Evolutionary conservation across 805 yeast species (phyloP).

Genomic region (Suhomyces prunicola): DNA sequence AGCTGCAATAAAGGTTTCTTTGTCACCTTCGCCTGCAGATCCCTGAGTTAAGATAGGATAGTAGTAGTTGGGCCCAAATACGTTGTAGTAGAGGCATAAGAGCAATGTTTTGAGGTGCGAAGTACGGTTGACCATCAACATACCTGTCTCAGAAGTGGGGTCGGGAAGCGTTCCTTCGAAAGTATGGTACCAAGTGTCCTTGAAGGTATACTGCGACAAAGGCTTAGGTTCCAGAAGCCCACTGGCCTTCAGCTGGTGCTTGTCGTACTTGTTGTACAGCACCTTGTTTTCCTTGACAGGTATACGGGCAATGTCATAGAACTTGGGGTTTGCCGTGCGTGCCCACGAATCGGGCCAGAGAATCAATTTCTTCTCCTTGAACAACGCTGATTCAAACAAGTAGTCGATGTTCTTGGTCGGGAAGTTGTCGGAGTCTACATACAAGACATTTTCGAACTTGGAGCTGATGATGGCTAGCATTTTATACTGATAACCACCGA

Average conservation of each 20-base stretch:
- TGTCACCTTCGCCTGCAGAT: constrained; percentile 76
- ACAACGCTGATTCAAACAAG: constrained; percentile 45
- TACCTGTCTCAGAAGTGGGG: constrained; percentile 70
- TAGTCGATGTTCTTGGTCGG: constrained; percentile 42
- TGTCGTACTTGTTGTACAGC: constrained; percentile 31
- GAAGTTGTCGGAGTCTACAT: constrained; percentile 52
- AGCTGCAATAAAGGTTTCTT: constrained; percentile 72
- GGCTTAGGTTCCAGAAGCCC: constrained; percentile 22
- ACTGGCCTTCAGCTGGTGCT: constrained; percentile 33
- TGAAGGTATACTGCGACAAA: constrained; percentile 17
- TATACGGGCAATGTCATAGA: constrained; percentile 50
- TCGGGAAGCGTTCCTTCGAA: constrained; percentile 64
- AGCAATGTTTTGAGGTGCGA: constrained; percentile 57
- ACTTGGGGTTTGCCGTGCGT: constrained; percentile 61
- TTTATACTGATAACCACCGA: constrained; percentile 51
- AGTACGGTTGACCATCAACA: constrained; percentile 57
- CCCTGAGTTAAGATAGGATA: constrained; percentile 71
- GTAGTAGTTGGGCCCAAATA: constrained; percentile 61
- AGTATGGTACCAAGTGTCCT: constrained; percentile 51
- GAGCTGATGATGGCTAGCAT: constrained; percentile 64
- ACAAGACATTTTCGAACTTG: constrained; percentile 43
- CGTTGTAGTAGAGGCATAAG: constrained; percentile 61
- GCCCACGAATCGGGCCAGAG: constrained; percentile 75
- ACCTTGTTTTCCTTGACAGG: constrained; percentile 33
- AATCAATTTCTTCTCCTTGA: constrained; percentile 46